Evolutionary conservation across 352 stramenopile species (phyloP).

Genomic region (Phytopythium ostracodes): DNA sequence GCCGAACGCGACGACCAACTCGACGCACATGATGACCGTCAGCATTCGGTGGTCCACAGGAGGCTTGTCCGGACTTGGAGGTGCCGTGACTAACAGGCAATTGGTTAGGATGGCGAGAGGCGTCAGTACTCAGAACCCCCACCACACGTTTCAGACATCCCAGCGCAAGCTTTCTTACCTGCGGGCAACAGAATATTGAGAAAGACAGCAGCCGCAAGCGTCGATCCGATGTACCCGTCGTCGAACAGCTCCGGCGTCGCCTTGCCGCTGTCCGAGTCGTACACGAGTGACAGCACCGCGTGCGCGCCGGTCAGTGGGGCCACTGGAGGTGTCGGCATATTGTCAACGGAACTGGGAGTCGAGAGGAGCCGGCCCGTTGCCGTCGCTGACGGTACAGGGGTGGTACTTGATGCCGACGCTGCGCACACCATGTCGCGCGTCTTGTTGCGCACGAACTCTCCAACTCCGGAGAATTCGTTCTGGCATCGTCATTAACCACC

Average conservation of each 20-base stretch:
- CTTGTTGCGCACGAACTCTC: conserved; percentile 71
- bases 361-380: background rate
- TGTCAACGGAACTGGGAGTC: background rate
- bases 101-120: background rate
- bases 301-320: background rate
- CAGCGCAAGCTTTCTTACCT: conserved; percentile 21
- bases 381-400: background rate
- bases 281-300: conserved; percentile 34
- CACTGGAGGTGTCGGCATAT: background rate
- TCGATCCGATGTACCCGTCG: conserved; percentile 52
- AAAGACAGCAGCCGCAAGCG: conserved; percentile 50
- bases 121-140: no score
- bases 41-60: conserved; percentile 81
- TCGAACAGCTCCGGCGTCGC: conserved; percentile 32
- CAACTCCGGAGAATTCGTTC: conserved; percentile 74
- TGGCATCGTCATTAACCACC: conserved; percentile 10
- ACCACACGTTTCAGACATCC: background rate
- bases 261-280: conserved; percentile 33
- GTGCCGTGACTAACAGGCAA: conserved; percentile 38
- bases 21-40: conserved; percentile 83
- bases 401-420: conserved; percentile 12
- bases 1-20: conserved; percentile 77
- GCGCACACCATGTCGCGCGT: conserved; percentile 65
- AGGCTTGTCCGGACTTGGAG: conserved; percentile 68
- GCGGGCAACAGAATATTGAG: conserved; percentile 75